Conservation (phyloP, 2,329 filamentous ascomycete genomes). For the Stachybotrys elegans region DNA sequence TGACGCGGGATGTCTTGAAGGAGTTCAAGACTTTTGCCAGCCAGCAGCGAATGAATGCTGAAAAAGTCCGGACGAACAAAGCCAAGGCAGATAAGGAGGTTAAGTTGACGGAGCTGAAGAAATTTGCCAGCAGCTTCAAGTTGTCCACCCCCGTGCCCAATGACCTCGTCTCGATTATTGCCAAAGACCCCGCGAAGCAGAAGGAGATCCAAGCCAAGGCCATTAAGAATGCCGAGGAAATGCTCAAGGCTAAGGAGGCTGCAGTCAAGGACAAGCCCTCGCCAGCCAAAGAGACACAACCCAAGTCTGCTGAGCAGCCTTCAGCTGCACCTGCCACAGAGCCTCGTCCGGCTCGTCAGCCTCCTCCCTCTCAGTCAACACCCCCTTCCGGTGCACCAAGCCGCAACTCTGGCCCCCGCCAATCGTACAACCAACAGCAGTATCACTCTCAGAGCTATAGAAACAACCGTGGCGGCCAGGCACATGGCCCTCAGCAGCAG, state of each 20-base stretch:
- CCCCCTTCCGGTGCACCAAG: slow-evolving; percentile 22
- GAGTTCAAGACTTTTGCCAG: slow-evolving; percentile 62
- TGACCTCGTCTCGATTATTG: slow-evolving; percentile 89
- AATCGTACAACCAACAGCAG: slow-evolving; percentile 40
- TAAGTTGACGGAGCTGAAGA: slow-evolving; percentile 90
- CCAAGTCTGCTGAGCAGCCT: slow-evolving; percentile 25
- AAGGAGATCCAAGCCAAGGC: slow-evolving; percentile 88
- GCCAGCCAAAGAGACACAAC: slow-evolving; percentile 29
- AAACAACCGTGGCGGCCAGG: slow-evolving; percentile 39
- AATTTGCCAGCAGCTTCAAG: slow-evolving; percentile 92
- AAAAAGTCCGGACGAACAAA: slow-evolving; percentile 53
- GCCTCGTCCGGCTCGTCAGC: slow-evolving; percentile 24
- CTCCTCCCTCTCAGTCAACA: slow-evolving; percentile 26
- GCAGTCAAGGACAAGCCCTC: slow-evolving; percentile 30
- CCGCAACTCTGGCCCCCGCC: slow-evolving; percentile 44
- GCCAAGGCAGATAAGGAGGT: slow-evolving; percentile 76
- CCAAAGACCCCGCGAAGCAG: slow-evolving; percentile 94
- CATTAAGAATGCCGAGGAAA: slow-evolving; percentile 65
- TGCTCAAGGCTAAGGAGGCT: slow-evolving; percentile 43
- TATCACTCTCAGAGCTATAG: slow-evolving; percentile 44
- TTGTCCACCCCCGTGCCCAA: slow-evolving; percentile 85
- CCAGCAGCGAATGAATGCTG: slow-evolving; percentile 48
- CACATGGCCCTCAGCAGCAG: slow-evolving; percentile 34
- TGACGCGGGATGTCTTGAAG: slow-evolving; percentile 56
- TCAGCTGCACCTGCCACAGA: slow-evolving; percentile 18